Conservation (phyloP, 2,329 filamentous ascomycete species). For the Leptographium flavum region DNA sequence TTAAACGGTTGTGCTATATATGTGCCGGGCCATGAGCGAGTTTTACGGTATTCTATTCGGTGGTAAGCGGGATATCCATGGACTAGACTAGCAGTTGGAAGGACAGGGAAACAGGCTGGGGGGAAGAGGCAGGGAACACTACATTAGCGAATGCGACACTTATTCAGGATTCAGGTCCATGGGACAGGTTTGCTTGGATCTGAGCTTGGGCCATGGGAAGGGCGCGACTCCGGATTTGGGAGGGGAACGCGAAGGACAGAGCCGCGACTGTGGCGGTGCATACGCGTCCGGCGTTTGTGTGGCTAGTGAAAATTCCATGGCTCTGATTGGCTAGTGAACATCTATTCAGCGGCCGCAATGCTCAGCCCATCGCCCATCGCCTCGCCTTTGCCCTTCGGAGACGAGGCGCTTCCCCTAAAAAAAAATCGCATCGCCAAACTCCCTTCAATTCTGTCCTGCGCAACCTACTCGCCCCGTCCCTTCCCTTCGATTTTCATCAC, state of each 20-base stretch:
- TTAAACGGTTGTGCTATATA: constrained; percentile 4
- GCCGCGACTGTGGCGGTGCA: constrained; percentile 1
- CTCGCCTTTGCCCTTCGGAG: not conserved
- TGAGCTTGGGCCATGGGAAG: no score
- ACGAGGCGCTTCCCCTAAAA: not conserved
- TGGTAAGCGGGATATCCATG: not conserved
- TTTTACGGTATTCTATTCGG: not conserved
- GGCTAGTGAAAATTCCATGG: not conserved
- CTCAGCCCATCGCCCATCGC: not conserved
- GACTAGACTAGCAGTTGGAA: not conserved
- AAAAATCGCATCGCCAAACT: constrained; percentile 1
- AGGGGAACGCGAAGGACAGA: not conserved
- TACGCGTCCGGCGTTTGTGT: not conserved
- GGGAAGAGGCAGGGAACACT: not conserved
- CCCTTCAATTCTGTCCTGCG: not conserved
- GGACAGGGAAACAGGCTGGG: not conserved
- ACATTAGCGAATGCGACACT: not conserved
- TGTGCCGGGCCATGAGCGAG: constrained; percentile 1
- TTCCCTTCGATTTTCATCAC: not conserved
- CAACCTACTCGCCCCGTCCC: not conserved
- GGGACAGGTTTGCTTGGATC: no score
- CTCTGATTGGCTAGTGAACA: not conserved
- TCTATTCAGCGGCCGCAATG: not conserved
- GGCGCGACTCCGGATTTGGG: not conserved
- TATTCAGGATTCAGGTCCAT: not conserved